phyloP scores from a whole-genome alignment of 78 protist species.

The Isochrysis galbana region DNA sequence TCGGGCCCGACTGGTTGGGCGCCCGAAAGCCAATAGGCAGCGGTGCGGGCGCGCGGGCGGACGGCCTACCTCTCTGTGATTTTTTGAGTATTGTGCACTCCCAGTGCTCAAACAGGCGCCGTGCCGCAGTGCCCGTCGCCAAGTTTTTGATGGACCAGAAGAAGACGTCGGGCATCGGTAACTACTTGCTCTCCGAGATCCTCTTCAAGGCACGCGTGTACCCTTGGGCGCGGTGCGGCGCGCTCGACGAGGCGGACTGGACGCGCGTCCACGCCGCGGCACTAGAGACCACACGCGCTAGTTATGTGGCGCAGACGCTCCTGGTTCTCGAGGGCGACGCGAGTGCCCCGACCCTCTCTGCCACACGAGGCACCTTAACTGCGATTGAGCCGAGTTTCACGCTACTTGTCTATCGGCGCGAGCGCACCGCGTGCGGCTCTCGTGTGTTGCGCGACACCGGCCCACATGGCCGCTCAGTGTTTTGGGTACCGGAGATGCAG shows the following conservation, averaged over 20 bases:
- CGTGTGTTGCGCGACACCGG: neutral
- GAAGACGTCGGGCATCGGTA: conserved; percentile 13
- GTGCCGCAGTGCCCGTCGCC: neutral
- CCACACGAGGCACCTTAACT: neutral
- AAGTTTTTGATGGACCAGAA: conserved; percentile 26
- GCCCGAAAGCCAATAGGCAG: too few relatives aligned
- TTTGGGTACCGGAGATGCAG: neutral
- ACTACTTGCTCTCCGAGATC: neutral
- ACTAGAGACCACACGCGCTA: neutral
- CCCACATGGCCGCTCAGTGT: neutral
- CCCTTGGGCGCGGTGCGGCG: neutral
- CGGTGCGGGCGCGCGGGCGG: neutral
- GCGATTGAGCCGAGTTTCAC: neutral
- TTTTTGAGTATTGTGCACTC: neutral
- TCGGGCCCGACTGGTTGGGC: neutral
- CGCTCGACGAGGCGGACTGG: neutral
- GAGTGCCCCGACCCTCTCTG: neutral
- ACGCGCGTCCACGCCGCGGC: neutral
- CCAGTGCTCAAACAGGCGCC: neutral
- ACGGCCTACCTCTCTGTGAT: too few relatives aligned
- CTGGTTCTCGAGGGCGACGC: neutral
- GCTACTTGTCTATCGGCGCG: neutral
- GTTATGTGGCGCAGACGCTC: neutral
- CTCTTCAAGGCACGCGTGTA: neutral
- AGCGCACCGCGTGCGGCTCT: neutral